phyloP scores from a whole-genome alignment of 2,329 filamentous ascomycete genomes.

The Arthrocladium fulminans region DNA sequence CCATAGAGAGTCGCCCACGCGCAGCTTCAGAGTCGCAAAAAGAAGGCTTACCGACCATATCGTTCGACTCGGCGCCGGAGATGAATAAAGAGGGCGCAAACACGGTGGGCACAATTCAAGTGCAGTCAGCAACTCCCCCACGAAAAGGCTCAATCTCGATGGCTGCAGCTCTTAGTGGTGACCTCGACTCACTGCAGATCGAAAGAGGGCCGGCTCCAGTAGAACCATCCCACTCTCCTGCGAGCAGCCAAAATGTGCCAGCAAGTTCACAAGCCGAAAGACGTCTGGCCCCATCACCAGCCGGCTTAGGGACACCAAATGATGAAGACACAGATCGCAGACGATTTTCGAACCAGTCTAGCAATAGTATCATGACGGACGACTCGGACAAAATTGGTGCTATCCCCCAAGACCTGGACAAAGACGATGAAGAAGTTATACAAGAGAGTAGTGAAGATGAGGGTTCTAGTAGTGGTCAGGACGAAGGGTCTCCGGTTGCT shows the following conservation, averaged over 20 bases:
- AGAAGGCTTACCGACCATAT: slow-evolving; percentile 20
- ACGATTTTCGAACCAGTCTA: slow-evolving; percentile 23
- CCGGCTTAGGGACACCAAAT: slow-evolving; percentile 12
- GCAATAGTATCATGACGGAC: slow-evolving; percentile 24
- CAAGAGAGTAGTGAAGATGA: slow-evolving; percentile 29
- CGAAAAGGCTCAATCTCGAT: slow-evolving; percentile 32
- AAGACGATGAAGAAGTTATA: slow-evolving; percentile 50
- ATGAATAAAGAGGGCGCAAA: slow-evolving; percentile 24
- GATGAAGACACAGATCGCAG: slow-evolving; percentile 13
- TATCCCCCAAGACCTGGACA: slow-evolving; percentile 59
- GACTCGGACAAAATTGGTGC: slow-evolving; percentile 45
- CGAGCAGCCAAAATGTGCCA: not conserved
- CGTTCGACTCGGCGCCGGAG: slow-evolving; percentile 12
- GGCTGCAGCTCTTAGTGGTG: slow-evolving; percentile 39
- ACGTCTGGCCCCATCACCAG: not conserved
- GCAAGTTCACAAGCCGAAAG: not conserved
- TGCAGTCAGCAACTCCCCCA: slow-evolving; percentile 37
- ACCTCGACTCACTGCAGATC: slow-evolving; percentile 28
- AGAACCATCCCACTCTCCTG: no score
- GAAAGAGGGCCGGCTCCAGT: slow-evolving; percentile 8
- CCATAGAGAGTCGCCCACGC: slow-evolving; percentile 20
- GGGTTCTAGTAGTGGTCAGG: slow-evolving; percentile 10
- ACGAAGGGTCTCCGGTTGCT: slow-evolving; percentile 56
- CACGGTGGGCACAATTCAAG: slow-evolving; percentile 35
- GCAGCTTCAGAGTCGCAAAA: slow-evolving; percentile 28